Conservation (phyloP, 148 eudicot genomes). For the Amaranthus palmeri region DNA sequence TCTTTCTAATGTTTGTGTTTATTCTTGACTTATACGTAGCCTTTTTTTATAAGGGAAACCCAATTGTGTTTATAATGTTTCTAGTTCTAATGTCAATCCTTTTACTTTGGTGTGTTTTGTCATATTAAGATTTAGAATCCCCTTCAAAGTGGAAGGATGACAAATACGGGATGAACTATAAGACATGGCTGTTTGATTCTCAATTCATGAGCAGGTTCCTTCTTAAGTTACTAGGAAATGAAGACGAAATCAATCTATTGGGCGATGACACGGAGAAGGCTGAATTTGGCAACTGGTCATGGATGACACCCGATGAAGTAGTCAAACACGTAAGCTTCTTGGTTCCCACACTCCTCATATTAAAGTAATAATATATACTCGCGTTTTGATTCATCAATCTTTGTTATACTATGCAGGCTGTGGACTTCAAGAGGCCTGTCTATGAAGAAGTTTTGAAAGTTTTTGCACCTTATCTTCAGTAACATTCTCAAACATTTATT, state of each 20-base stretch:
- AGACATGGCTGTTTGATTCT: neutral
- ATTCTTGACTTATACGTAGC: too few relatives aligned
- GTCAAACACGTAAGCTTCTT: conserved; percentile 47
- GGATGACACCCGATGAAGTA: conserved; percentile 84
- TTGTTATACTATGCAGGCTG: conserved; percentile 52
- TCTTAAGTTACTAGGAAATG: conserved; percentile 68
- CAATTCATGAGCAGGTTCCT: conserved; percentile 55
- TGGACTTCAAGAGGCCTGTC: conserved; percentile 81
- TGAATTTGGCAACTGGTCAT: conserved; percentile 91
- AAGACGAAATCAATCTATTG: conserved; percentile 74
- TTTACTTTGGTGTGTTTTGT: too few relatives aligned
- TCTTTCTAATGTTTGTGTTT: too few relatives aligned
- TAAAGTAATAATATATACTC: neutral
- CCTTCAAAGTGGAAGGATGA: neutral
- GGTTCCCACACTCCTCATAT: neutral
- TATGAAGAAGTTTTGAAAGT: conserved; percentile 68
- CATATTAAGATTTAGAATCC: too few relatives aligned
- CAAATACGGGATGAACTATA: neutral
- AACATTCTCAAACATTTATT: neutral
- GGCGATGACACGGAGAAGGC: conserved; percentile 92
- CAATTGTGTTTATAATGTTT: too few relatives aligned
- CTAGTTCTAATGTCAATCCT: too few relatives aligned
- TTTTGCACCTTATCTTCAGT: conserved; percentile 67
- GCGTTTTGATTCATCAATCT: neutral
- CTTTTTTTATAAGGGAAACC: too few relatives aligned